Conservation (phyloP, 495 filamentous ascomycete species). For the Lentithecium fluviatile region DNA sequence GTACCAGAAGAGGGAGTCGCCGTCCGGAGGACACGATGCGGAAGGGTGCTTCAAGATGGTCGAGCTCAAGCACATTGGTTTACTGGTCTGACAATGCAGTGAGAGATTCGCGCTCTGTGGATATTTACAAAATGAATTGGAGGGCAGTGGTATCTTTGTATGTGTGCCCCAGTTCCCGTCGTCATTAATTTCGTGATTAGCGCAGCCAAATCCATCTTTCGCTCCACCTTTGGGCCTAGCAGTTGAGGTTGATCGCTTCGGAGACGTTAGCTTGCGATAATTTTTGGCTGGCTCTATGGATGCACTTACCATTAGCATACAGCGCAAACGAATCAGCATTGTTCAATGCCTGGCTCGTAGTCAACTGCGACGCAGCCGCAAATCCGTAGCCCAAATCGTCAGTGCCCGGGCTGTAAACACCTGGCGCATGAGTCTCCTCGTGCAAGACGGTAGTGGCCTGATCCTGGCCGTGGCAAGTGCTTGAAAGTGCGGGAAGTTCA, state of each 20-base stretch:
- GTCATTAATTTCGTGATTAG: no score
- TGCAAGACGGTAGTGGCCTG: constrained; percentile 61
- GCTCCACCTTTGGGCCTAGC: constrained; percentile 7
- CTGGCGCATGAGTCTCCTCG: constrained; percentile 62
- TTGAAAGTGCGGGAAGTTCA: constrained; percentile 47
- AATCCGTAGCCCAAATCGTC: constrained; percentile 62
- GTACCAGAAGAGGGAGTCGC: no score
- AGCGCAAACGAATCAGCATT: constrained; percentile 66
- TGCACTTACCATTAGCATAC: constrained; percentile 56
- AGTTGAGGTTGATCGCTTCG: constrained; percentile 30
- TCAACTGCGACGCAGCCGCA: constrained; percentile 47
- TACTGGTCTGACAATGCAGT: no score
- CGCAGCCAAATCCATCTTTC: no score
- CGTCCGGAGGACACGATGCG: no score
- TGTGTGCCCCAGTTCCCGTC: no score
- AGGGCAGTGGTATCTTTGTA: no score
- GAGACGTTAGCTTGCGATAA: background rate
- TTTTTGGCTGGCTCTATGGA: background rate
- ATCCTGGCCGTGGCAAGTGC: constrained; percentile 57
- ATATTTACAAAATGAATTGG: no score
- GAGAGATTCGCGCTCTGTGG: no score
- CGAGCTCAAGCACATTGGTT: no score
- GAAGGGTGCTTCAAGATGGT: no score
- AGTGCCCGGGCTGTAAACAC: constrained; percentile 53
- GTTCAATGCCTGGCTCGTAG: constrained; percentile 48